These are phyloP conservation scores for Bipolaris victoriae DNA, from an alignment of 2,329 filamentous ascomycete genomes.

Conservation along the genomic window DNA sequence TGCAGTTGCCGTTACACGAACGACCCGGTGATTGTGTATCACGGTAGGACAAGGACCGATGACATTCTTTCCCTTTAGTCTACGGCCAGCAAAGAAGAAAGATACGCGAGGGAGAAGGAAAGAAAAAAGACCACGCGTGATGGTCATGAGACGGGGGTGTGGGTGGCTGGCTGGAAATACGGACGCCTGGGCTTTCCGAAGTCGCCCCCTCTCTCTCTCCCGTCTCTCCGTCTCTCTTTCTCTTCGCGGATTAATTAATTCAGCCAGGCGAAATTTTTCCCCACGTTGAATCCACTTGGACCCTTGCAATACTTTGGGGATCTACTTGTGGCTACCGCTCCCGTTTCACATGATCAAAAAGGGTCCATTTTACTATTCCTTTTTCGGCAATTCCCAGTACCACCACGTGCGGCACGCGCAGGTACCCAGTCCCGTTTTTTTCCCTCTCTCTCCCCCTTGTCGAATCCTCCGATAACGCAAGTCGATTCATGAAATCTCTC, in stretches of 20 bases:
- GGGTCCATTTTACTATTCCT: too few relatives aligned
- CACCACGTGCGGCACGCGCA: too few relatives aligned
- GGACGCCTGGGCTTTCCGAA: constrained; percentile 12
- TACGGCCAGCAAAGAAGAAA: not conserved
- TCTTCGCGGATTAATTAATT: not conserved
- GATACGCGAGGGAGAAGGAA: not conserved
- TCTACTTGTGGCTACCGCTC: too few relatives aligned
- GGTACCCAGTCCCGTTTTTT: too few relatives aligned
- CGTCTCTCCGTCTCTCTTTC: not conserved
- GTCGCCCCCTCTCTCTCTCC: not conserved
- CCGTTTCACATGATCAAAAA: too few relatives aligned
- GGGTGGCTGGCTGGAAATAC: constrained; percentile 4
- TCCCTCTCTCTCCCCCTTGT: too few relatives aligned
- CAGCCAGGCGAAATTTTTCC: not conserved
- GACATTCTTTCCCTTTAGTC: not conserved
- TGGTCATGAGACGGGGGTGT: constrained; percentile 20
- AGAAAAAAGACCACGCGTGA: not conserved
- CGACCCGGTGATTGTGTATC: not conserved
- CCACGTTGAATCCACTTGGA: not conserved
- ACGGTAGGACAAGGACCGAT: not conserved
- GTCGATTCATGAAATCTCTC: too few relatives aligned
- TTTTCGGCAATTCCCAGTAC: too few relatives aligned
- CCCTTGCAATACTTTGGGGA: too few relatives aligned
- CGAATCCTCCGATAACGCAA: too few relatives aligned
- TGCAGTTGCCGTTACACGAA: not conserved